Evolutionary conservation across 768 basidiomycete species (phyloP).

Genomic region (Mycena alexandri): DNA sequence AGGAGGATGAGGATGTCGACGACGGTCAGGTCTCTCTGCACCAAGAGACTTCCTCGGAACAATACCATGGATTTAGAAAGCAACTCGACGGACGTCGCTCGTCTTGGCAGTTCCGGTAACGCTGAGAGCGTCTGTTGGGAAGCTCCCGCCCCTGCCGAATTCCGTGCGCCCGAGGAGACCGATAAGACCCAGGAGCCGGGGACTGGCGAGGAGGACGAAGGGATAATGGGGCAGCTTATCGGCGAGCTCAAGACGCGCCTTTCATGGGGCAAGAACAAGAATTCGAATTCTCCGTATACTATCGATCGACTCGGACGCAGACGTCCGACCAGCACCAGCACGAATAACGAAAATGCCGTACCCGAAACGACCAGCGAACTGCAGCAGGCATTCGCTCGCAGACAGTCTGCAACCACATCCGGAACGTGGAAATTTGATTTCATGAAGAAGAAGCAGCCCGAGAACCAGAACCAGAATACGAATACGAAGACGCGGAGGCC

Average conservation of each 20-base stretch:
- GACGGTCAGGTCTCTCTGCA: too few species aligned
- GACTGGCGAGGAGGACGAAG: too few species aligned
- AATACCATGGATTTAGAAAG: background rate
- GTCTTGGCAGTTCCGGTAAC: background rate
- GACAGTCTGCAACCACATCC: background rate
- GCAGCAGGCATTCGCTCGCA: conserved; percentile 29
- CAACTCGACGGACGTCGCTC: background rate
- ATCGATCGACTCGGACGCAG: too few species aligned
- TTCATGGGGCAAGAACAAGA: background rate
- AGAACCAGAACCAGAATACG: too few species aligned
- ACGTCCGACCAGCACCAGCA: background rate
- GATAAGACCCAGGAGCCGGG: background rate
- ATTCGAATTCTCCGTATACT: background rate
- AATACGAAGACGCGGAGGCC: background rate
- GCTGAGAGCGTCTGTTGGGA: background rate
- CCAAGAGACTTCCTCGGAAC: too few species aligned
- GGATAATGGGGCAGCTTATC: background rate
- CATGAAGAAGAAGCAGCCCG: background rate
- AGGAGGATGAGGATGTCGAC: too few species aligned
- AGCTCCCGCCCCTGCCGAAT: background rate
- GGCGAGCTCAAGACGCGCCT: conserved; percentile 1
- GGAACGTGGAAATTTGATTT: background rate
- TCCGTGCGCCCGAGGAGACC: background rate
- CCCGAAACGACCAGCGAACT: background rate
- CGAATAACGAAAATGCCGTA: background rate